These are phyloP conservation scores for Botryotinia calthae DNA, from an alignment of 2,329 filamentous ascomycete genomes.

Conservation along the genomic window DNA sequence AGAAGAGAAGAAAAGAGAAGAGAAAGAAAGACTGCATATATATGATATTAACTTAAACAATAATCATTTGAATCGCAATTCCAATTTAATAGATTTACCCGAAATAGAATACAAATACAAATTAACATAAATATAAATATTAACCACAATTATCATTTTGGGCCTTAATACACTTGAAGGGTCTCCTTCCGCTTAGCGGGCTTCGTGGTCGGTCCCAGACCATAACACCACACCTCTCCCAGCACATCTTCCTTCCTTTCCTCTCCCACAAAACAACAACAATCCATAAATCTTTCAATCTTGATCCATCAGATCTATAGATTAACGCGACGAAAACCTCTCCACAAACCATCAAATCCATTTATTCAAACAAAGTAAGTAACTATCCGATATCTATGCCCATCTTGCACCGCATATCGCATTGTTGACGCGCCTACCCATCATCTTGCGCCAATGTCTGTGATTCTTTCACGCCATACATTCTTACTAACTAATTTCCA, in stretches of 20 bases:
- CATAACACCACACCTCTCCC: constrained; percentile 17
- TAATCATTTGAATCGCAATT: neutral
- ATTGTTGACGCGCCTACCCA: neutral
- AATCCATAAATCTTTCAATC: constrained; percentile 5
- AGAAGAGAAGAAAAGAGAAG: neutral
- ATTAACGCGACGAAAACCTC: neutral
- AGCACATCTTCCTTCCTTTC: constrained; percentile 6
- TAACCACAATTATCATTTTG: constrained; percentile 5
- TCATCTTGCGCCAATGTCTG: constrained; percentile 7
- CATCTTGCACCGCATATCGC: neutral
- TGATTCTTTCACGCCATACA: neutral
- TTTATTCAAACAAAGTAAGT: constrained; percentile 1
- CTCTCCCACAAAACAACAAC: constrained; percentile 15
- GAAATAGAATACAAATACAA: neutral
- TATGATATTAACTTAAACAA: neutral
- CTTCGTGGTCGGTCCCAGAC: constrained; percentile 19
- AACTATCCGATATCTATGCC: neutral
- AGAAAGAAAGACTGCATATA: no score
- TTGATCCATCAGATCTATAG: neutral
- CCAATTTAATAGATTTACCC: neutral
- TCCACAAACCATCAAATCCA: neutral
- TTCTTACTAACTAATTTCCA: constrained; percentile 13
- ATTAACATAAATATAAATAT: neutral
- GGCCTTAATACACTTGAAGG: neutral
- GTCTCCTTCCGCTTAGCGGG: constrained; percentile 16